phyloP scores from a whole-genome alignment of 805 yeast genomes.

The Sporopachydermia lactativora region DNA sequence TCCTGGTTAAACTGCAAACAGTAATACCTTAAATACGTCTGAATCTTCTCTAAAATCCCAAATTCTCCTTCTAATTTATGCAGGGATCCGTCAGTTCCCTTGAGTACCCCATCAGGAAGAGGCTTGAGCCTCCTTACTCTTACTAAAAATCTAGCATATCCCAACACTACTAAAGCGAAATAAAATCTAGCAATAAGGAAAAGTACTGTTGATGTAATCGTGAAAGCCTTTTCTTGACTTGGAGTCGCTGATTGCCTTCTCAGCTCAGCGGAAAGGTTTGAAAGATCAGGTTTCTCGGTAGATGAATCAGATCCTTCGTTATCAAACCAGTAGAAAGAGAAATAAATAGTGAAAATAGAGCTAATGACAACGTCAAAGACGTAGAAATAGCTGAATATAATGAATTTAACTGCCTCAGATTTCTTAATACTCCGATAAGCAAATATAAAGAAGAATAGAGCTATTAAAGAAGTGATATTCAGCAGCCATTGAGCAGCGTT shows the following conservation, averaged over 20 bases:
- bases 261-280: slow-evolving; percentile 7
- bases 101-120: background rate
- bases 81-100: background rate
- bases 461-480: slow-evolving; percentile 48
- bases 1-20: background rate
- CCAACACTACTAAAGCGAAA: slow-evolving; percentile 37
- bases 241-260: slow-evolving; percentile 12
- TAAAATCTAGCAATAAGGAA: slow-evolving; percentile 35
- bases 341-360: slow-evolving; percentile 56
- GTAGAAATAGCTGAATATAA: slow-evolving; percentile 51
- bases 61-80: background rate
- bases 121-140: slow-evolving; percentile 24
- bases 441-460: slow-evolving; percentile 49
- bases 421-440: slow-evolving; percentile 38
- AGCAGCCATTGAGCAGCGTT: slow-evolving; percentile 72
- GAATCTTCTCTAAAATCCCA: background rate
- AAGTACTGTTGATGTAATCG: slow-evolving; percentile 33
- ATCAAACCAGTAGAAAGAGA: slow-evolving; percentile 63
- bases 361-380: slow-evolving; percentile 54
- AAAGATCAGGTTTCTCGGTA: slow-evolving; percentile 3
- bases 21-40: background rate
- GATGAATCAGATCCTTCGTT: slow-evolving; percentile 24
- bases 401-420: slow-evolving; percentile 44
- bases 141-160: slow-evolving; percentile 41
- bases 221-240: slow-evolving; percentile 25